Evolutionary conservation across 2,329 filamentous ascomycete species (phyloP).

Genomic region (Fusarium guadeloupense): DNA sequence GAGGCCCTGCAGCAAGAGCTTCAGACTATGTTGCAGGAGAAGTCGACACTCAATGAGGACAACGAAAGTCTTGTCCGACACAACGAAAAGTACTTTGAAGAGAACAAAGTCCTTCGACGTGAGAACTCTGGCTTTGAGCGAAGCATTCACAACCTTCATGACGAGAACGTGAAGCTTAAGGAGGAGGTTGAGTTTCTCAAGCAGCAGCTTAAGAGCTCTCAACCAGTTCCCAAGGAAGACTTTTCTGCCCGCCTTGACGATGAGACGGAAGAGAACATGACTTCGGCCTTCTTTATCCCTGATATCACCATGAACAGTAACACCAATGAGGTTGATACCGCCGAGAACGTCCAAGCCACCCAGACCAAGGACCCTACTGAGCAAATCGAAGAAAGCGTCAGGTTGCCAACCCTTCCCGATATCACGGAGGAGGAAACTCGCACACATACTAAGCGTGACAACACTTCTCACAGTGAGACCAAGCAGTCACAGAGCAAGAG

Average conservation of each 20-base stretch:
- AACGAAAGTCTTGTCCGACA: slow-evolving; percentile 63
- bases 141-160: slow-evolving; percentile 56
- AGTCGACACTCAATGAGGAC: slow-evolving; percentile 58
- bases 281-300: slow-evolving; percentile 66
- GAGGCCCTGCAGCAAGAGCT: slow-evolving; percentile 53
- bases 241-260: slow-evolving; percentile 49
- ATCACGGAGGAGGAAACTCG: slow-evolving; percentile 44
- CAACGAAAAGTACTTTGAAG: slow-evolving; percentile 64
- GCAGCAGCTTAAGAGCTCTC: slow-evolving; percentile 55
- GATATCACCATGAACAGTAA: slow-evolving; percentile 64
- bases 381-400: slow-evolving; percentile 47
- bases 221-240: slow-evolving; percentile 51
- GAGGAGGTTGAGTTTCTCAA: slow-evolving; percentile 58
- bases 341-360: slow-evolving; percentile 47
- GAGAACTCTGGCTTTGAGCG: slow-evolving; percentile 61
- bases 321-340: slow-evolving; percentile 25
- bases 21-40: slow-evolving; percentile 54
- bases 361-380: slow-evolving; percentile 47
- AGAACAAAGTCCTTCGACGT: slow-evolving; percentile 59
- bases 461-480: slow-evolving; percentile 42
- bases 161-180: slow-evolving; percentile 58
- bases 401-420: slow-evolving; percentile 41
- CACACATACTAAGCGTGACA: slow-evolving; percentile 44
- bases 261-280: slow-evolving; percentile 63
- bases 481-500: slow-evolving; percentile 43